A percentile compares a stretch with the other conserved stretches of the same genome.
phyloP scores from a whole-genome alignment of 371 early-diverging fungal genomes.

The Syncephalastrum monosporum region DNA sequence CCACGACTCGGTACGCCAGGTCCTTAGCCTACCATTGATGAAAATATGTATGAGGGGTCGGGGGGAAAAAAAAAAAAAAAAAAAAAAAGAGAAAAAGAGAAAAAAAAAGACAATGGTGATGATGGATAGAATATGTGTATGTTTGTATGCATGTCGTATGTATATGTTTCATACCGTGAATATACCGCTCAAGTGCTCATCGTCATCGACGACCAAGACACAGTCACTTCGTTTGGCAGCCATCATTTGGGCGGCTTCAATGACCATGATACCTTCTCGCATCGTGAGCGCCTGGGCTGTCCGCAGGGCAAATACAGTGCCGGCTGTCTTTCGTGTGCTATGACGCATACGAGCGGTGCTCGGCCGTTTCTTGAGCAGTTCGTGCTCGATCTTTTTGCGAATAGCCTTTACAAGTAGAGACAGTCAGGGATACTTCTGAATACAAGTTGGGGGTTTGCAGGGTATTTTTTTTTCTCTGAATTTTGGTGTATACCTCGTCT shows the following conservation, averaged over 20 bases:
- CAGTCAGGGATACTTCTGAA: slow-evolving; percentile 9
- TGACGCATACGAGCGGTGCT: slow-evolving; percentile 30
- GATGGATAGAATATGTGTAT: not conserved
- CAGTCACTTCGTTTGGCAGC: slow-evolving; percentile 96
- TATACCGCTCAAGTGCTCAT: slow-evolving; percentile 91
- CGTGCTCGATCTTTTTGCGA: slow-evolving; percentile 75
- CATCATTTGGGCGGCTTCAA: slow-evolving; percentile 96
- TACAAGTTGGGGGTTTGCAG: slow-evolving; percentile 27
- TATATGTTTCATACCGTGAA: slow-evolving; percentile 61
- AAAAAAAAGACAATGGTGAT: not conserved
- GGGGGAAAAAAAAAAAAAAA: too few relatives aligned
- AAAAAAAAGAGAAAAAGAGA: not conserved
- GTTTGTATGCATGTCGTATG: not conserved
- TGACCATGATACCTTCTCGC: slow-evolving; percentile 80
- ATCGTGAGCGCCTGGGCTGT: slow-evolving; percentile 91
- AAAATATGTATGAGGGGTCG: too few relatives aligned
- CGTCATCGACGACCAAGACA: slow-evolving; percentile 86
- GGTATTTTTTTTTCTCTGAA: slow-evolving; percentile 56
- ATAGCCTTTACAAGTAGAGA: slow-evolving; percentile 51
- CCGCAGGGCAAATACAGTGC: slow-evolving; percentile 90
- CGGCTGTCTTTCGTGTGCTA: slow-evolving; percentile 51
- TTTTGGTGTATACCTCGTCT: slow-evolving; percentile 47
- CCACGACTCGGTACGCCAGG: slow-evolving; percentile 17
- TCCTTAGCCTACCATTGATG: not conserved
- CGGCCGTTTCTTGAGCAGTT: slow-evolving; percentile 62